phyloP scores from a whole-genome alignment of 345 rosid genomes.

The Salix viminalis region DNA sequence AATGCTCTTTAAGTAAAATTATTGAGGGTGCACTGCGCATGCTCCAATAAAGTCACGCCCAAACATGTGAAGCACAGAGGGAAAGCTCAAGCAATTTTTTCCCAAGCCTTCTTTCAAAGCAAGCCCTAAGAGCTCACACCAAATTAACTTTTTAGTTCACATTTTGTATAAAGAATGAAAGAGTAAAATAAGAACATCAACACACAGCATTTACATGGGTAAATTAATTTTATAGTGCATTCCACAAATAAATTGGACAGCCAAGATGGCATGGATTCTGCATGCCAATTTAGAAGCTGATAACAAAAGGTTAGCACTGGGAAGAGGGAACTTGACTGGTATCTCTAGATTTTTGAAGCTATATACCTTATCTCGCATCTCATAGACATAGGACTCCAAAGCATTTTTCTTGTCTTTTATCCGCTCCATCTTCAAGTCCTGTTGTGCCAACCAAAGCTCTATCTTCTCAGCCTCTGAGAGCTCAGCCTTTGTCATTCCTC shows the following conservation, averaged over 20 bases:
- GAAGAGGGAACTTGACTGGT: neutral
- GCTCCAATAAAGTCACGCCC: neutral
- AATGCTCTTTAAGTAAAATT: neutral
- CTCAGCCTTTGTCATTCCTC: constrained; percentile 56
- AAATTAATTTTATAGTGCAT: no score
- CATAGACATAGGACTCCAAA: constrained; percentile 86
- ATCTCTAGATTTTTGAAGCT: neutral
- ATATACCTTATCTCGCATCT: constrained; percentile 79
- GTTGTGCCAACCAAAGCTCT: constrained; percentile 88
- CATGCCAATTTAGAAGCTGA: neutral
- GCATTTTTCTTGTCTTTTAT: constrained; percentile 90
- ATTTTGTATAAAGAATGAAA: no score
- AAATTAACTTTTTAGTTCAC: neutral
- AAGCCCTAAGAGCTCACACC: neutral
- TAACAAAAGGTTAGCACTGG: neutral
- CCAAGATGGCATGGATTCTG: no score
- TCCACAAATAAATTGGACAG: no score
- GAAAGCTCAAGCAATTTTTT: neutral
- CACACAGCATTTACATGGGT: no score
- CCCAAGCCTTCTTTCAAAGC: neutral
- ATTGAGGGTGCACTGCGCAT: neutral
- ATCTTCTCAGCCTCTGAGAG: constrained; percentile 73
- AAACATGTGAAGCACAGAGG: neutral
- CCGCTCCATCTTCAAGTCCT: constrained; percentile 88
- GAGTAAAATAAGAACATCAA: no score